These are phyloP conservation scores for Leccinum aurantiacum DNA, from an alignment of 768 basidiomycete genomes.

Conservation along the genomic window DNA sequence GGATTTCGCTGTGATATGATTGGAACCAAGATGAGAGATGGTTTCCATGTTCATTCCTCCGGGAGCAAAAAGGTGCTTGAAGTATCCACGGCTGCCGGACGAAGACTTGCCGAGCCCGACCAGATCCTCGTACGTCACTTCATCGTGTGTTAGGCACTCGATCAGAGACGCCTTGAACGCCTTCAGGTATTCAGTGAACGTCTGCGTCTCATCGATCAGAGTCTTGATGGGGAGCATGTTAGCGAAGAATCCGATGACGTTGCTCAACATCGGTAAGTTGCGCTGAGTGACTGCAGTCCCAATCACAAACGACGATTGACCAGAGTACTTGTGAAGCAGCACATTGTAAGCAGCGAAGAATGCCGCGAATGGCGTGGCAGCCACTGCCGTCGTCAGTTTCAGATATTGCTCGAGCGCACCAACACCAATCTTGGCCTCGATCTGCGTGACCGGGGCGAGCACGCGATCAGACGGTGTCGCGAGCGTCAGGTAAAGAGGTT, in stretches of 20 bases:
- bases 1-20: slow-evolving; percentile 19
- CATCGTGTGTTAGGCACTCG: slow-evolving; percentile 25
- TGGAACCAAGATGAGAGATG: slow-evolving; percentile 19
- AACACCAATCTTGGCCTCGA: slow-evolving; percentile 24
- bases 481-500: slow-evolving; percentile 24
- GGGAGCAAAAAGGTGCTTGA: slow-evolving; percentile 32
- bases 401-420: slow-evolving; percentile 21
- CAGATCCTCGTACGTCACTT: slow-evolving; percentile 33
- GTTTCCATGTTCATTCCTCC: slow-evolving; percentile 31
- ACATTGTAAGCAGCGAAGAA: slow-evolving; percentile 35
- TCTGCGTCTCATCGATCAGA: slow-evolving; percentile 22
- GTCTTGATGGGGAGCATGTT: slow-evolving; percentile 34
- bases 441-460: slow-evolving; percentile 31
- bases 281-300: slow-evolving; percentile 34
- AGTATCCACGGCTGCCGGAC: slow-evolving; percentile 28
- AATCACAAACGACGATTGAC: slow-evolving; percentile 28
- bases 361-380: slow-evolving; percentile 29
- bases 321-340: slow-evolving; percentile 35
- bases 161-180: slow-evolving; percentile 26
- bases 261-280: slow-evolving; percentile 26
- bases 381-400: slow-evolving; percentile 16
- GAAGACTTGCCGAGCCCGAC: slow-evolving; percentile 28
- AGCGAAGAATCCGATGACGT: slow-evolving; percentile 30
- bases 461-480: slow-evolving; percentile 27
- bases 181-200: slow-evolving; percentile 26